Evolutionary conservation across 176 grass and related monocot genomes (phyloP).

Genomic region (Dactylis glomerata): DNA sequence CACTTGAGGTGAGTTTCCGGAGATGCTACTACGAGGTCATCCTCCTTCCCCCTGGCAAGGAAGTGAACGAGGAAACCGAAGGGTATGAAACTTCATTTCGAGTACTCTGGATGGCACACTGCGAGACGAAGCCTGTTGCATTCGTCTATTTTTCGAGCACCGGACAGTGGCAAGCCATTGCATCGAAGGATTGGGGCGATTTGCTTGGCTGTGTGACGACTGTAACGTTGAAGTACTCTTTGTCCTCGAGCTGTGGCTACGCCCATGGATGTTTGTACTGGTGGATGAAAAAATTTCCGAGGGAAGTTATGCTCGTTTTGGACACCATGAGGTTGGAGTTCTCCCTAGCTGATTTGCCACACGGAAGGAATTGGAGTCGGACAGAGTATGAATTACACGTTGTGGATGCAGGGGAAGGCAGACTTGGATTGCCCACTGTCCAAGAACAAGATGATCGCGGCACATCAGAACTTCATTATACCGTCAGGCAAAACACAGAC

Average conservation of each 20-base stretch:
- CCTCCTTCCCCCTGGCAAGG: neutral
- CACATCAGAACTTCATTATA: neutral
- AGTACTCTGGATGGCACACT: neutral
- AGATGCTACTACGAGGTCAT: neutral
- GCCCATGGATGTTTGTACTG: neutral
- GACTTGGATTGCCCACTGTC: neutral
- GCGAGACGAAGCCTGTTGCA: neutral
- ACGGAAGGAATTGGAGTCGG: neutral
- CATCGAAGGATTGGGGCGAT: neutral
- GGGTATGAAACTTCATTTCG: neutral
- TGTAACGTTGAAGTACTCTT: neutral
- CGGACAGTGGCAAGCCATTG: neutral
- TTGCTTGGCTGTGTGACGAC: neutral
- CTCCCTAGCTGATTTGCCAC: neutral
- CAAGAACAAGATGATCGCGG: neutral
- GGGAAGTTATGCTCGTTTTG: neutral
- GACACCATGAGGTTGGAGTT: neutral
- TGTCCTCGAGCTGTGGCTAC: neutral
- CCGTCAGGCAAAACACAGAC: neutral
- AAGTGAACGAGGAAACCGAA: neutral
- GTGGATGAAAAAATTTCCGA: neutral
- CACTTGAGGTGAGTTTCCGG: neutral
- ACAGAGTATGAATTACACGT: neutral
- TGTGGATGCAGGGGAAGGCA: neutral
- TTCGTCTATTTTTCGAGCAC: neutral